Evolutionary conservation across 2,329 filamentous ascomycete genomes (phyloP).

Genomic region (Sarocladium kiliense): DNA sequence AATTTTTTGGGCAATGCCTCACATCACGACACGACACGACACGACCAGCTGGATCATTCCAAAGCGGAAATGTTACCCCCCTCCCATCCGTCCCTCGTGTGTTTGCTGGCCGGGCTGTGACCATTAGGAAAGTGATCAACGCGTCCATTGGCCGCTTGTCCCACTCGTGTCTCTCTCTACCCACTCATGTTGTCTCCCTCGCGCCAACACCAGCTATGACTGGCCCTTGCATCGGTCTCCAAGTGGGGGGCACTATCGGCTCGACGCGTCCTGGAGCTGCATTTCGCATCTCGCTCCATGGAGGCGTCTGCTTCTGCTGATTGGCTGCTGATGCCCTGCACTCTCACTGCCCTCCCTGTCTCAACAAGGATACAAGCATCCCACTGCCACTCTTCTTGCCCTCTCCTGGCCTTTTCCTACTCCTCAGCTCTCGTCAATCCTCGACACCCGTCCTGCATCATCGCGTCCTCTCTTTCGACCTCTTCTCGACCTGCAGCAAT

Average conservation of each 20-base stretch:
- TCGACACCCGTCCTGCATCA: background rate
- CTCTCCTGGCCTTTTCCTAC: background rate
- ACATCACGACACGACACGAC: background rate
- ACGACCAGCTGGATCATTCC: background rate
- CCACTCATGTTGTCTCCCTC: background rate
- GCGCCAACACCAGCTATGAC: background rate
- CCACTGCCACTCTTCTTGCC: background rate
- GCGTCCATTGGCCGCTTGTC: constrained; percentile 1
- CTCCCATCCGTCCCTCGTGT: background rate
- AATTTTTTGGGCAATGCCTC: no score
- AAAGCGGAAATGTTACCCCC: background rate
- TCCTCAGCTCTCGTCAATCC: background rate
- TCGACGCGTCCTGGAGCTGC: constrained; percentile 7
- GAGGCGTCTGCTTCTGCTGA: constrained; percentile 1
- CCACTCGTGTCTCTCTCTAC: constrained; percentile 3
- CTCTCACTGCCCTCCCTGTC: constrained; percentile 3
- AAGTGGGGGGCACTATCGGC: background rate
- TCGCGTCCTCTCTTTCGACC: constrained; percentile 1
- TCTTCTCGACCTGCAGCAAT: background rate
- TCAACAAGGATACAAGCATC: background rate
- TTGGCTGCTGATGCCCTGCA: background rate
- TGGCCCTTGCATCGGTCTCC: constrained; percentile 1
- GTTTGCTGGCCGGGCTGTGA: no score
- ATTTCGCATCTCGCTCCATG: constrained; percentile 7
- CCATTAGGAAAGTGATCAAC: constrained; percentile 6